Percentiles rank a stretch among this genome's conserved stretches.
Evolutionary conservation across 352 stramenopile genomes (phyloP).

Genomic region (Pythium myriotylum): DNA sequence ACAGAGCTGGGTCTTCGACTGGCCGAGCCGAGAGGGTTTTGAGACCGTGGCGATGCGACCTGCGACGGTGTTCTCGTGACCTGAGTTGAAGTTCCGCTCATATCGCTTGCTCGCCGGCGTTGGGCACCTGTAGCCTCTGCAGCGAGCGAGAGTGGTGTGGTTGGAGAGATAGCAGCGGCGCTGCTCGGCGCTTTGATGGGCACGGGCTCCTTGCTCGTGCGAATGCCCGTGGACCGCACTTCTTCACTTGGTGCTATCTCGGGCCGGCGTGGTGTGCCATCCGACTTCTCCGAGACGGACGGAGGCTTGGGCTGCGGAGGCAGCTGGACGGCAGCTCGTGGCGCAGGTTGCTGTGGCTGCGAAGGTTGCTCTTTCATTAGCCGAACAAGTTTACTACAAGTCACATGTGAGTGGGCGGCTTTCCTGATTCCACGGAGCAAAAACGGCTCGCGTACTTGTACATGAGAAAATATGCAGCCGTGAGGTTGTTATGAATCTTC

Average conservation of each 20-base stretch:
- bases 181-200: constrained; percentile 22
- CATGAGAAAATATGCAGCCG: constrained; percentile 79
- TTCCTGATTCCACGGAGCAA: neutral
- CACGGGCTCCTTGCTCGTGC: constrained; percentile 16
- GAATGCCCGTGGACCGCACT: constrained; percentile 15
- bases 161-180: neutral
- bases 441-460: constrained; percentile 34
- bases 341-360: neutral
- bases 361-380: constrained; percentile 35
- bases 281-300: constrained; percentile 6
- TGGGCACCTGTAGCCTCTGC: neutral
- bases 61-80: constrained; percentile 1
- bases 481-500: constrained; percentile 68
- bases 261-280: constrained; percentile 22
- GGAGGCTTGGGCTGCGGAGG: neutral
- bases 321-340: neutral
- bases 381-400: constrained; percentile 42
- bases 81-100: neutral
- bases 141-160: neutral
- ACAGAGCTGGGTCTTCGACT: constrained; percentile 46
- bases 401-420: no score
- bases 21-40: neutral
- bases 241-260: constrained; percentile 7
- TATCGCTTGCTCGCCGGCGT: constrained; percentile 11
- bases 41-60: constrained; percentile 3